phyloP scores from a whole-genome alignment of 192 early-diverging fungal species.

The Podila horticola region DNA sequence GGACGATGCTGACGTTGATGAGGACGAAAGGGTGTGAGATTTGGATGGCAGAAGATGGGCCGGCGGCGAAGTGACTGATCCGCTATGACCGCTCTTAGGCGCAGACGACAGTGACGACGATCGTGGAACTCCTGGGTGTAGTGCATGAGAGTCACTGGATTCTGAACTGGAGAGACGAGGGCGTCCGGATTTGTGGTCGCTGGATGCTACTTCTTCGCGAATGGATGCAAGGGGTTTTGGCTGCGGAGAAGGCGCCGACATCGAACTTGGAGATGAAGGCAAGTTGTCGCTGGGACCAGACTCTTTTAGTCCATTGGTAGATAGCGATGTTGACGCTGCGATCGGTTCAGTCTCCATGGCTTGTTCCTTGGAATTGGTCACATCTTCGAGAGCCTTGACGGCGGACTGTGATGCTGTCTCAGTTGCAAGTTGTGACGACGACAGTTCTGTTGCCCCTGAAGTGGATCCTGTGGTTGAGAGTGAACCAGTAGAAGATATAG shows the following conservation, averaged over 20 bases:
- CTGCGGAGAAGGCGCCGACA: neutral
- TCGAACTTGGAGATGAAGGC: neutral
- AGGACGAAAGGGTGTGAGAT: neutral
- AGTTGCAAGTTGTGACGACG: neutral
- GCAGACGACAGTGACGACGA: neutral
- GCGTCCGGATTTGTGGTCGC: neutral
- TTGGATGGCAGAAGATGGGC: neutral
- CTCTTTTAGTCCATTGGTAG: neutral
- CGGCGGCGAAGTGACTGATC: neutral
- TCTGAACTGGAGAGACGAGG: neutral
- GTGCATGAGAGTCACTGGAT: neutral
- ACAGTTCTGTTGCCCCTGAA: neutral
- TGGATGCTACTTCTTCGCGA: neutral
- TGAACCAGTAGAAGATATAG: conserved; percentile 6
- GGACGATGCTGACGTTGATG: neutral
- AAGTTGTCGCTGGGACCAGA: neutral
- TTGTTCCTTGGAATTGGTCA: neutral
- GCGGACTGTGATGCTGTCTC: neutral
- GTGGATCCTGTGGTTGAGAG: conserved; percentile 18
- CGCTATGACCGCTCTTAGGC: neutral
- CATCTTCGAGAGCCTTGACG: neutral
- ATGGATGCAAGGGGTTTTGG: neutral
- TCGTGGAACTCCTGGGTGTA: neutral
- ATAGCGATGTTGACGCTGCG: neutral
- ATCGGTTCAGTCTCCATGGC: neutral